These are phyloP conservation scores for Ambrosia hybrid DNA, from an alignment of 140 eudicot species.

Conservation along the genomic window DNA sequence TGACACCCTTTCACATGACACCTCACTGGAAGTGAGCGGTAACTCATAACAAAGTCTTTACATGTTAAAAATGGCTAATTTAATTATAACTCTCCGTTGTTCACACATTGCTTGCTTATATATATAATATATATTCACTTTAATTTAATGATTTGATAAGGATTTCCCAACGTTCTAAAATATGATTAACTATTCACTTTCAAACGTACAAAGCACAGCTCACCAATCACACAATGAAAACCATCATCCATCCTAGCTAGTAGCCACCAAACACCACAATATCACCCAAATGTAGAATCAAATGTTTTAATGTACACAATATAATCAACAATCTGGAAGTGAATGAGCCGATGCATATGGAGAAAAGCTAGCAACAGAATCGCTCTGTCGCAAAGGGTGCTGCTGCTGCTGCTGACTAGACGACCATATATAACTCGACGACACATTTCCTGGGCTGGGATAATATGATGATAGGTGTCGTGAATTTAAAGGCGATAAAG, in stretches of 20 bases:
- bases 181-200: not conserved
- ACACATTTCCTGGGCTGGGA: conserved; percentile 69
- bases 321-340: conserved; percentile 69
- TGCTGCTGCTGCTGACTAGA: conserved; percentile 60
- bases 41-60: too few relatives aligned
- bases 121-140: too few relatives aligned
- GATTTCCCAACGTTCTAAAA: too few relatives aligned
- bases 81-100: too few relatives aligned
- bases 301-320: conserved; percentile 22
- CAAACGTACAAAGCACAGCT: conserved; percentile 19
- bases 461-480: conserved; percentile 71
- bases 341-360: conserved; percentile 83
- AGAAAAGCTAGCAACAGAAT: conserved; percentile 85
- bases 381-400: conserved; percentile 64
- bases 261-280: conserved; percentile 11
- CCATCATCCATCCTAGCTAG: conserved; percentile 2
- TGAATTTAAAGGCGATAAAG: conserved; percentile 73
- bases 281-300: conserved; percentile 6
- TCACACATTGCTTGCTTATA: too few relatives aligned
- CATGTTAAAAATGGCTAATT: too few relatives aligned
- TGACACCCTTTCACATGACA: too few relatives aligned
- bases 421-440: conserved; percentile 77
- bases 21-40: too few relatives aligned
- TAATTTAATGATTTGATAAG: too few relatives aligned
- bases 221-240: conserved; percentile 31